Evolutionary conservation across 805 yeast genomes (phyloP).

Genomic region (Candida dajiaensis): DNA sequence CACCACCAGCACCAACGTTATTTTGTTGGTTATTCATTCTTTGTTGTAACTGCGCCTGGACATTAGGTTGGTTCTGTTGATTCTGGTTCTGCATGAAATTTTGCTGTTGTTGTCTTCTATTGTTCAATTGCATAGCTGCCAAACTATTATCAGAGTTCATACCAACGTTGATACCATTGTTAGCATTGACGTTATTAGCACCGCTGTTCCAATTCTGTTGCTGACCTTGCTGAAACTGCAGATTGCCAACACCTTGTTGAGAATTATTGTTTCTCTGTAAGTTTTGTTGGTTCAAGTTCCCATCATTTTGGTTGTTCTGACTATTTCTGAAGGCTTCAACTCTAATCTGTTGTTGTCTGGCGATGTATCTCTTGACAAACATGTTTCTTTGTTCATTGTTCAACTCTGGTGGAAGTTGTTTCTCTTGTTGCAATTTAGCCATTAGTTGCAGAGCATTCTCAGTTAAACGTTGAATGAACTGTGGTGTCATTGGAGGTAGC

Average conservation of each 20-base stretch:
- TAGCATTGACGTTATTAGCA: not conserved
- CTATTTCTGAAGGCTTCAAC: constrained; percentile 7
- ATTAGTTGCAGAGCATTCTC: constrained; percentile 21
- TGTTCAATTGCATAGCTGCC: constrained; percentile 5
- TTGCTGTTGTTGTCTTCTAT: constrained; percentile 6
- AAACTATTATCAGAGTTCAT: not conserved
- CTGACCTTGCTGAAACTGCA: not conserved
- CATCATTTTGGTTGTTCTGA: constrained; percentile 2
- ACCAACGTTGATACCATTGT: not conserved
- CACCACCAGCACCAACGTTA: not conserved
- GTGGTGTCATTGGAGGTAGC: constrained; percentile 12
- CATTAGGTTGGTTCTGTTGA: constrained; percentile 2
- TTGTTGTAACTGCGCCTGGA: constrained; percentile 4
- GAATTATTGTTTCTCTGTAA: not conserved
- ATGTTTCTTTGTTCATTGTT: constrained; percentile 21
- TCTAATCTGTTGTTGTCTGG: constrained; percentile 21
- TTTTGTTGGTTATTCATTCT: constrained; percentile 8
- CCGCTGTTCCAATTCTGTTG: constrained; percentile 6
- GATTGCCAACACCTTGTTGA: not conserved
- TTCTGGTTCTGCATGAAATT: constrained; percentile 15
- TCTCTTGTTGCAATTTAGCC: constrained; percentile 20
- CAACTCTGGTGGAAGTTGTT: constrained; percentile 17
- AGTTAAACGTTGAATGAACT: constrained; percentile 16
- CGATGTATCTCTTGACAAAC: constrained; percentile 19
- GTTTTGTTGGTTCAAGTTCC: not conserved